Percentiles rank a stretch among this genome's conserved stretches.
Conservation (phyloP, 257 asterid species). For the Coffea canephora region DNA sequence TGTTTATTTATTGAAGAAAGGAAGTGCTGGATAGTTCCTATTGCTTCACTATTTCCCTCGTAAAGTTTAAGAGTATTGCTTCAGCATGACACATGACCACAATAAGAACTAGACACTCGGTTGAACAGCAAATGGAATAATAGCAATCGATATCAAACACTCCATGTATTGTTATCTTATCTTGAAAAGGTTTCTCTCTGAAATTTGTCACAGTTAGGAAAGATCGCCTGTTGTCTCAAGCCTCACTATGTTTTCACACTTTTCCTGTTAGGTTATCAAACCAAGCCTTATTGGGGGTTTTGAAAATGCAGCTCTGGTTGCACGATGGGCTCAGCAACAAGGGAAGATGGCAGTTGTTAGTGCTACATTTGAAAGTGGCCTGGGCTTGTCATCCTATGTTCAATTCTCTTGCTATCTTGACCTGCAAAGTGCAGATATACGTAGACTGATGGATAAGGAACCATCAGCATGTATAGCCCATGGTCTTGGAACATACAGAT, state of each 20-base stretch:
- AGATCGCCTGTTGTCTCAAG: neutral
- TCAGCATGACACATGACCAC: neutral
- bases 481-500: conserved; percentile 90
- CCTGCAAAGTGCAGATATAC: conserved; percentile 61
- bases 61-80: neutral
- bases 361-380: conserved; percentile 83
- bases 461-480: conserved; percentile 47
- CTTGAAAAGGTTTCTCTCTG: neutral
- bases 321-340: conserved; percentile 91
- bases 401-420: conserved; percentile 76
- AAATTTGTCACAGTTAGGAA: neutral
- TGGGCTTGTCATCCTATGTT: conserved; percentile 74
- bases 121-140: neutral
- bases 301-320: conserved; percentile 73
- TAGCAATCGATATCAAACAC: neutral
- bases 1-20: neutral
- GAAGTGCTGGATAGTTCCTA: neutral
- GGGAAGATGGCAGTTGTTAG: conserved; percentile 81
- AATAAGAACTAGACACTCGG: neutral
- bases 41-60: too few relatives aligned
- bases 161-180: neutral
- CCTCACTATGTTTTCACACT: conserved; percentile 10
- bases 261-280: conserved; percentile 72
- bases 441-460: conserved; percentile 43
- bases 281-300: conserved; percentile 92